These are phyloP conservation scores for Aspergillus sparsus DNA, from an alignment of 495 filamentous ascomycete species.

Conservation along the genomic window DNA sequence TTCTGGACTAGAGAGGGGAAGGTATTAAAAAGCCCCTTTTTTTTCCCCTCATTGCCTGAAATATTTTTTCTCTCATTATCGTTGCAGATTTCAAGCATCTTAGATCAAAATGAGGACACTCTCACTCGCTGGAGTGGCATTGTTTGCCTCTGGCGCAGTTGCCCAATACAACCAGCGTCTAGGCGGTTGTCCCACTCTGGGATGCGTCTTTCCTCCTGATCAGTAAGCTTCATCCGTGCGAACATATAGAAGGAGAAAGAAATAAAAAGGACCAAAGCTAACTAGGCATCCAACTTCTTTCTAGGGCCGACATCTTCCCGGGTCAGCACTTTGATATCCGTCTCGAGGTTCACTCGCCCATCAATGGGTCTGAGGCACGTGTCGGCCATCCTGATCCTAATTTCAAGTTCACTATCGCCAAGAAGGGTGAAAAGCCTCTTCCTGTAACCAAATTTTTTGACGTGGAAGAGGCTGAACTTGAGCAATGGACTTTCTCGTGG, in stretches of 20 bases:
- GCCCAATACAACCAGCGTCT: slow-evolving; percentile 72
- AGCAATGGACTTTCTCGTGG: slow-evolving; percentile 72
- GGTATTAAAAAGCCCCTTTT: slow-evolving; percentile 10
- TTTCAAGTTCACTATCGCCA: slow-evolving; percentile 69
- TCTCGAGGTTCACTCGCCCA: slow-evolving; percentile 72
- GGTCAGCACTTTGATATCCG: slow-evolving; percentile 77
- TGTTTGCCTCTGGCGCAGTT: slow-evolving; percentile 25
- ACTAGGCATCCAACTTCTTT: slow-evolving; percentile 3
- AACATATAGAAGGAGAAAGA: not conserved
- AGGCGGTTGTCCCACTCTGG: slow-evolving; percentile 68
- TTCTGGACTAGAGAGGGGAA: not conserved
- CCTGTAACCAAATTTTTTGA: slow-evolving; percentile 60
- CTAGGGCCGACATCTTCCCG: slow-evolving; percentile 64
- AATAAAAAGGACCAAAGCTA: not conserved
- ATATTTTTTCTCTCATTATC: slow-evolving; percentile 10
- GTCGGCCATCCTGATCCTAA: slow-evolving; percentile 62
- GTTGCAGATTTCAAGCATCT: slow-evolving; percentile 13
- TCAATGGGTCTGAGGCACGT: slow-evolving; percentile 71
- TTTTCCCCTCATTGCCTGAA: slow-evolving; percentile 1
- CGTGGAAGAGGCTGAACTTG: slow-evolving; percentile 58
- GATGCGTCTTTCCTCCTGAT: slow-evolving; percentile 74
- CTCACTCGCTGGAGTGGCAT: slow-evolving; percentile 25
- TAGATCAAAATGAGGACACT: slow-evolving; percentile 29
- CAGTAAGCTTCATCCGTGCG: slow-evolving; percentile 48
- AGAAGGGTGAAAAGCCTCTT: slow-evolving; percentile 50